These are phyloP conservation scores for Pichia kudriavzevii DNA, from an alignment of 1,139 yeast species.

Conservation along the genomic window DNA sequence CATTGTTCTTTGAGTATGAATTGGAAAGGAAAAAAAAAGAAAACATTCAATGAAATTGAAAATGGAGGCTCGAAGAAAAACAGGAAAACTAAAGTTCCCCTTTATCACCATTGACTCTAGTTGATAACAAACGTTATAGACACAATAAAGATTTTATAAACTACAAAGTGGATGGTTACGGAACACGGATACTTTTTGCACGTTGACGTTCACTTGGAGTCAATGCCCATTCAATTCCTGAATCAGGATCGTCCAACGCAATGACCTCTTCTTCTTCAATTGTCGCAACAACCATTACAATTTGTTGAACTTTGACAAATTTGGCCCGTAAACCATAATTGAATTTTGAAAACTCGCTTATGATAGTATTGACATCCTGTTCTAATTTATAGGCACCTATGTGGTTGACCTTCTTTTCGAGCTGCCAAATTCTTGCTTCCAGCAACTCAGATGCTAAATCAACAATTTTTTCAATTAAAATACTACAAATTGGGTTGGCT, in stretches of 20 bases:
- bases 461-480: slow-evolving; percentile 45
- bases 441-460: slow-evolving; percentile 41
- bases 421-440: slow-evolving; percentile 60
- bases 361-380: slow-evolving; percentile 68
- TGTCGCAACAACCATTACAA: slow-evolving; percentile 72
- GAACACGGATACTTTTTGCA: slow-evolving; percentile 36
- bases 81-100: no score
- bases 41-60: no score
- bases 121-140: no score
- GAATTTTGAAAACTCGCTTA: slow-evolving; percentile 55
- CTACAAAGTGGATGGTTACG: no score
- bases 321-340: slow-evolving; percentile 68
- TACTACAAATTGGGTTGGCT: slow-evolving; percentile 43
- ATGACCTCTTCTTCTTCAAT: slow-evolving; percentile 59
- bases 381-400: slow-evolving; percentile 81
- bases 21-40: no score
- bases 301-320: slow-evolving; percentile 75
- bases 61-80: no score
- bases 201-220: slow-evolving; percentile 66
- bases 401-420: slow-evolving; percentile 66
- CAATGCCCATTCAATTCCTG: slow-evolving; percentile 55
- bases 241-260: slow-evolving; percentile 28
- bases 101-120: no score
- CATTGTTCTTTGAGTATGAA: no score
- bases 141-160: no score